Percentiles rank a stretch among this genome's conserved stretches.
These are phyloP conservation scores for Cladosporium colombiae DNA, from an alignment of 2,329 filamentous ascomycete genomes.

Conservation along the genomic window DNA sequence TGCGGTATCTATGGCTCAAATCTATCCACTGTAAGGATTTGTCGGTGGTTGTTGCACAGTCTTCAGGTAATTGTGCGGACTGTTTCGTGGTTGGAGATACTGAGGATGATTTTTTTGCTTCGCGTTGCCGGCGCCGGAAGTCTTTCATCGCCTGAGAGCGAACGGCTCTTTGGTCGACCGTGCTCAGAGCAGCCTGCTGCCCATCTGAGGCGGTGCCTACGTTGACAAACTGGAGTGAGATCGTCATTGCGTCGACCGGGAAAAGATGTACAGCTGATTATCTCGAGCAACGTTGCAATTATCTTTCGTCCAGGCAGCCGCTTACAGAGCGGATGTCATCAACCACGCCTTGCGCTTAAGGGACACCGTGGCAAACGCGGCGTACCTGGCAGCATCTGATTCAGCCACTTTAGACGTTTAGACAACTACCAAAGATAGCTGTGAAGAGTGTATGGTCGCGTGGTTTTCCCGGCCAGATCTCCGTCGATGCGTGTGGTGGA, in stretches of 20 bases:
- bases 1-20: not conserved
- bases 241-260: not conserved
- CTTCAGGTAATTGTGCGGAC: not conserved
- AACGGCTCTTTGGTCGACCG: constrained; percentile 1
- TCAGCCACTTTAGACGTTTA: not conserved
- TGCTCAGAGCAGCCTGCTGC: not conserved
- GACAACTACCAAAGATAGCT: not conserved
- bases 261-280: not conserved
- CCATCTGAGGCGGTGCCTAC: not conserved
- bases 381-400: not conserved
- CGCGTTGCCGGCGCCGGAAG: constrained; percentile 2
- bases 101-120: not conserved
- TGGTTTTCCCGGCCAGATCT: not conserved
- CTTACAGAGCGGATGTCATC: not conserved
- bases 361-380: not conserved
- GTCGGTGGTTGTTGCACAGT: not conserved
- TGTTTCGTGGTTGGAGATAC: not conserved
- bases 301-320: not conserved
- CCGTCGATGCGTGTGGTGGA: not conserved
- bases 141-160: constrained; percentile 6
- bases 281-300: not conserved
- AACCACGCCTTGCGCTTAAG: not conserved
- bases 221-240: not conserved
- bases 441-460: not conserved
- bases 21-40: not conserved